Evolutionary conservation across 176 grass and related monocot species (phyloP).

Genomic region (Eremochloa ophiuroides): DNA sequence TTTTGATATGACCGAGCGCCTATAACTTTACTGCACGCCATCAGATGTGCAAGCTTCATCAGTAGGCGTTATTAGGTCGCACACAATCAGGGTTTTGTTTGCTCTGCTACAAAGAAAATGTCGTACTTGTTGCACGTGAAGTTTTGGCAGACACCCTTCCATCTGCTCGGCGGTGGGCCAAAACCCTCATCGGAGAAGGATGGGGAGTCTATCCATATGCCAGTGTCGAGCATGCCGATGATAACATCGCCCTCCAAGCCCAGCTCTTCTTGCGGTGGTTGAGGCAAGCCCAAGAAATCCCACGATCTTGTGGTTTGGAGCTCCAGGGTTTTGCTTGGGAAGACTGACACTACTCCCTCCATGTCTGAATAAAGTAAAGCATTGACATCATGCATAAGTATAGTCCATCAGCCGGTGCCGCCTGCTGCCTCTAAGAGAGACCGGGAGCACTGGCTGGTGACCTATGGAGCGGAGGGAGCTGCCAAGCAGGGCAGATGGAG

Average conservation of each 20-base stretch:
- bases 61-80: no score
- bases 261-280: neutral
- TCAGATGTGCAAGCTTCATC: no score
- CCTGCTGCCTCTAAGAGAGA: no score
- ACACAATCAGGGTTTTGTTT: no score
- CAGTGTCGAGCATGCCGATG: conserved; percentile 38
- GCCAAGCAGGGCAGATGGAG: no score
- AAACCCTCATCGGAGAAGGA: conserved; percentile 40
- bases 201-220: conserved; percentile 41
- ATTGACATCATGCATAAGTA: no score
- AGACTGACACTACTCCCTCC: conserved; percentile 36
- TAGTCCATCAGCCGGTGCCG: no score
- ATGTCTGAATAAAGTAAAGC: no score
- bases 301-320: conserved; percentile 50
- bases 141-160: conserved; percentile 18
- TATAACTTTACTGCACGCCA: neutral
- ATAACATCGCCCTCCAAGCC: conserved; percentile 38
- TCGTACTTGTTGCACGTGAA: neutral
- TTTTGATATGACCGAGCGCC: neutral
- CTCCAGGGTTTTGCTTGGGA: conserved; percentile 16
- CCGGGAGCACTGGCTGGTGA: no score
- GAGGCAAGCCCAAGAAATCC: conserved; percentile 41
- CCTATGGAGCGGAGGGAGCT: no score
- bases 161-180: conserved; percentile 27
- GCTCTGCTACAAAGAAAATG: no score